Evolutionary conservation across 2,329 filamentous ascomycete species (phyloP).

Genomic region (Nemania serpens): DNA sequence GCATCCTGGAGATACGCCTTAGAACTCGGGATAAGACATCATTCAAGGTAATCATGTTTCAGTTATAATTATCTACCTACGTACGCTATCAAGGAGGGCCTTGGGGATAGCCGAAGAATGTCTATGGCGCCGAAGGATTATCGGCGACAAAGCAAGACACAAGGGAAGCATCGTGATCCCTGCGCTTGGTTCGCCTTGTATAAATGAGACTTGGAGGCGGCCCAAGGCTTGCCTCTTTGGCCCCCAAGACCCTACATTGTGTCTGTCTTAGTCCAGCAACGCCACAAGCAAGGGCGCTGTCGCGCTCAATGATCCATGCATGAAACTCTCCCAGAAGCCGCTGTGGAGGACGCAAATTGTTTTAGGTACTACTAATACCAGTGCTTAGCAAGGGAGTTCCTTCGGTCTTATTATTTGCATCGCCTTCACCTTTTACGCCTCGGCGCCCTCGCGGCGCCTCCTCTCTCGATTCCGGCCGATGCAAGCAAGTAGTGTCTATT

Average conservation of each 20-base stretch:
- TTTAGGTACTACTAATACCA: background rate
- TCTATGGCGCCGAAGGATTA: background rate
- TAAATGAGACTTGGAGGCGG: background rate
- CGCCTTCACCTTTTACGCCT: background rate
- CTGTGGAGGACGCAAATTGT: too few relatives aligned
- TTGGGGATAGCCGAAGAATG: background rate
- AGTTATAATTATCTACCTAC: too few relatives aligned
- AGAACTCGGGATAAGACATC: too few relatives aligned
- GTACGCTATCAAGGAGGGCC: too few relatives aligned
- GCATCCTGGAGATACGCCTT: too few relatives aligned
- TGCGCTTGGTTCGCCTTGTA: background rate
- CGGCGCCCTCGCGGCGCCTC: background rate
- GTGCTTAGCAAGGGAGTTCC: too few relatives aligned
- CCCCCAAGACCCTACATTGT: background rate
- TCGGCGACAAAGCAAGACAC: constrained; percentile 3
- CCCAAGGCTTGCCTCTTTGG: background rate
- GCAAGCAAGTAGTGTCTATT: background rate
- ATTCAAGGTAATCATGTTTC: too few relatives aligned
- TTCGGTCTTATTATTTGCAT: background rate
- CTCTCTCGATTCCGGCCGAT: background rate
- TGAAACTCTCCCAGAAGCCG: too few relatives aligned
- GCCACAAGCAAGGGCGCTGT: background rate
- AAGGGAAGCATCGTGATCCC: background rate
- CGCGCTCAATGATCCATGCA: too few relatives aligned
- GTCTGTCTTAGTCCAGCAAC: constrained; percentile 9